A percentile compares a stretch with the other conserved stretches of the same genome.
Evolutionary conservation across 1,284 basidiomycete species (phyloP).

Genomic region (Polyporus tsugae): DNA sequence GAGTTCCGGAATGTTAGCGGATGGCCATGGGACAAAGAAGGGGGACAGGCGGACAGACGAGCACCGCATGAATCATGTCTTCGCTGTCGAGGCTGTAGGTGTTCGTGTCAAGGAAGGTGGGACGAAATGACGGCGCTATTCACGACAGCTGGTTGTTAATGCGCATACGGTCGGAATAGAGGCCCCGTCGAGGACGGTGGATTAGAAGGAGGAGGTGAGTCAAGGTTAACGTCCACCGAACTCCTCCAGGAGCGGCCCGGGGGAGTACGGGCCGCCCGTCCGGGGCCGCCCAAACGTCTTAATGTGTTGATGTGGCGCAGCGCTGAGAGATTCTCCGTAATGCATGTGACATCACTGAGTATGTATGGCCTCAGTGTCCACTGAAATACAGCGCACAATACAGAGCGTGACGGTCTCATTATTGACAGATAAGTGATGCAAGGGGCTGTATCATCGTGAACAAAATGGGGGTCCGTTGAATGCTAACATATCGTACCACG

Average conservation of each 20-base stretch:
- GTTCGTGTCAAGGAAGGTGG: neutral
- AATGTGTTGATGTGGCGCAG: no score
- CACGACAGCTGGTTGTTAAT: neutral
- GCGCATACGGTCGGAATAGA: conserved; percentile 1
- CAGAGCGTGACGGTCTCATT: neutral
- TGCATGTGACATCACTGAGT: no score
- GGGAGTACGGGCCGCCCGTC: no score
- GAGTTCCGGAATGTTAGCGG: conserved; percentile 21
- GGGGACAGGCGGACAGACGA: conserved; percentile 61
- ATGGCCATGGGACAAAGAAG: conserved; percentile 6
- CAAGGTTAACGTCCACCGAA: neutral
- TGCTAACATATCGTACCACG: neutral
- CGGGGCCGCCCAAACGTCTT: neutral
- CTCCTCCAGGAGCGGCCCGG: neutral
- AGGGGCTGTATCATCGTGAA: neutral
- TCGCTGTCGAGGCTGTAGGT: neutral
- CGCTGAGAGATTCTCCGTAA: no score
- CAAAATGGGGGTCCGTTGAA: neutral
- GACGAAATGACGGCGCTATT: neutral
- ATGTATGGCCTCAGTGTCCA: no score
- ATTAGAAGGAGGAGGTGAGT: neutral
- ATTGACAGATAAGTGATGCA: neutral
- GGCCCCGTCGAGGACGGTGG: neutral
- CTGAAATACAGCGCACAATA: no score
- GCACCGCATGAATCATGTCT: conserved; percentile 87